Percentiles rank a stretch among this genome's conserved stretches.
These are phyloP conservation scores for Pterocarpus santalinus DNA, from an alignment of 306 rosid species.

Conservation along the genomic window DNA sequence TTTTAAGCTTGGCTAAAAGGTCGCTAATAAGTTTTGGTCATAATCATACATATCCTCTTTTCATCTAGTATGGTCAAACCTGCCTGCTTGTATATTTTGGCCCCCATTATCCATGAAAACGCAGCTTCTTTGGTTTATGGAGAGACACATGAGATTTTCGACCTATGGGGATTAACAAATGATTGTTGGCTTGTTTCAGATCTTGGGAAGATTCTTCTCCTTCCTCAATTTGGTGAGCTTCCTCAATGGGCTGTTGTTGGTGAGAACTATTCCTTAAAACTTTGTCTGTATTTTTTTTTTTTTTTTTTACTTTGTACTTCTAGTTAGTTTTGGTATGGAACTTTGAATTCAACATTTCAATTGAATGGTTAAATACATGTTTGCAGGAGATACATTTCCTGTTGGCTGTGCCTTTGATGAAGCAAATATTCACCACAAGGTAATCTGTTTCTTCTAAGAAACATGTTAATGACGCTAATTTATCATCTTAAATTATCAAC, in stretches of 20 bases:
- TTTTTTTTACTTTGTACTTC: background rate
- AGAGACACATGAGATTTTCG: background rate
- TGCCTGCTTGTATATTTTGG: background rate
- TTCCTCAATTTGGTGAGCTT: conserved; percentile 54
- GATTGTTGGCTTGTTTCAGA: conserved; percentile 44
- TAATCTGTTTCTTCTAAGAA: conserved; percentile 12
- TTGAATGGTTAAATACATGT: background rate
- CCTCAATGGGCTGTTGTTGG: conserved; percentile 70
- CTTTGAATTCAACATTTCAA: conserved; percentile 24
- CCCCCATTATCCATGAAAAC: background rate
- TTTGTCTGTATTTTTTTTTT: background rate
- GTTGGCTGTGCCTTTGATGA: conserved; percentile 58
- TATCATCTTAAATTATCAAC: background rate
- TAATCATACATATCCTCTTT: conserved; percentile 7
- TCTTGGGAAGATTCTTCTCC: conserved; percentile 60
- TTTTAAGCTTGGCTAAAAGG: background rate
- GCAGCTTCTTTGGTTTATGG: background rate
- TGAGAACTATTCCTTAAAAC: conserved; percentile 26
- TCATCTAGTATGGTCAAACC: background rate
- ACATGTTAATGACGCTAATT: background rate
- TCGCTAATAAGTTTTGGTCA: background rate
- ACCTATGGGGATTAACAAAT: background rate
- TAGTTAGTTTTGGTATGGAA: background rate
- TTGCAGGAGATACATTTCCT: conserved; percentile 61
- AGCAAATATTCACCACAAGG: conserved; percentile 55